A percentile compares a stretch with the other conserved stretches of the same genome.
Conservation (phyloP, 768 basidiomycete species). For the Leccinum subgranulosum region DNA sequence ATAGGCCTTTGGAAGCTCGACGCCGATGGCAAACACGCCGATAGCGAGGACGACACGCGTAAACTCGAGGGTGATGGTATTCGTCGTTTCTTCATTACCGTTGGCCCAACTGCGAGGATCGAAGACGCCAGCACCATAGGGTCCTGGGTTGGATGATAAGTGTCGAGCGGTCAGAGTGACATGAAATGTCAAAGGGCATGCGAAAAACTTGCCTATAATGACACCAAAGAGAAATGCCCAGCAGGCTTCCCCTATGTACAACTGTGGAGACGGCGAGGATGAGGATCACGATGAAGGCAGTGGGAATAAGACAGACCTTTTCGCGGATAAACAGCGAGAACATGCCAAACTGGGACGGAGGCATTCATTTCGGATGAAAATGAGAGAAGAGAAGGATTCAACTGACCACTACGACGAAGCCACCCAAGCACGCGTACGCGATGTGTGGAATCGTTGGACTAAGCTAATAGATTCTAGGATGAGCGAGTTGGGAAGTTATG, state of each 20-base stretch:
- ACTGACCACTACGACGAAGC: constrained; percentile 74
- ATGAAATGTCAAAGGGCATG: background rate
- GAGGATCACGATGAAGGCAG: background rate
- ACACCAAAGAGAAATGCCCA: constrained; percentile 94
- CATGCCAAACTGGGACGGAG: constrained; percentile 75
- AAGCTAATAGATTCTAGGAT: constrained; percentile 11
- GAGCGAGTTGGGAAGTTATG: background rate
- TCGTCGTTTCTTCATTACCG: constrained; percentile 44
- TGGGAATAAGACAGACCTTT: constrained; percentile 44
- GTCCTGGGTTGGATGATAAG: constrained; percentile 45
- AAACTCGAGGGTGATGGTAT: constrained; percentile 83
- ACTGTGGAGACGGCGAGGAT: constrained; percentile 31
- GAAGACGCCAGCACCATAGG: constrained; percentile 78
- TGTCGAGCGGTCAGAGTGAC: constrained; percentile 2
- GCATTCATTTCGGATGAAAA: background rate
- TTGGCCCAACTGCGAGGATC: constrained; percentile 76
- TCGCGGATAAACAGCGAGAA: constrained; percentile 90
- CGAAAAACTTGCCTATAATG: constrained; percentile 61
- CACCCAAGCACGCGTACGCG: constrained; percentile 74
- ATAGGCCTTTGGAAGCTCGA: constrained; percentile 95
- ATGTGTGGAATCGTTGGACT: constrained; percentile 70
- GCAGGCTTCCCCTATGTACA: constrained; percentile 95
- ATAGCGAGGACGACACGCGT: constrained; percentile 93
- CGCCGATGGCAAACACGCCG: constrained; percentile 97
- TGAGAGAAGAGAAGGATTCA: background rate